These are phyloP conservation scores for Verticillium nonalfalfae DNA, from an alignment of 2,329 filamentous ascomycete genomes.

Conservation along the genomic window DNA sequence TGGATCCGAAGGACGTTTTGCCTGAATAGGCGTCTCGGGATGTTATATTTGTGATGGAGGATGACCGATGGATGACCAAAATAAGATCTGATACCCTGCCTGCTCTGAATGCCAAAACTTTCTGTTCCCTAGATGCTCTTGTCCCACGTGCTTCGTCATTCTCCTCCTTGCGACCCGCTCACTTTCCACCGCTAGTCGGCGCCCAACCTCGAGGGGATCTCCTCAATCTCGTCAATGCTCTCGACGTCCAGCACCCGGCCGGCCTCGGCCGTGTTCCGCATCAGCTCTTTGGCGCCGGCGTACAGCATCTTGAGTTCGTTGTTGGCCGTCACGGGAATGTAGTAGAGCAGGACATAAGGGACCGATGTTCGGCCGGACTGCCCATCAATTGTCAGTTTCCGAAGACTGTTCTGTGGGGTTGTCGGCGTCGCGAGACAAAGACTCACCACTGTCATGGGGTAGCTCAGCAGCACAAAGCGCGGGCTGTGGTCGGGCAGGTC, in stretches of 20 bases:
- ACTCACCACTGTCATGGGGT: constrained; percentile 77
- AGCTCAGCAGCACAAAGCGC: constrained; percentile 83
- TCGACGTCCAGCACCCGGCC: constrained; percentile 80
- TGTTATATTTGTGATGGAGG: background rate
- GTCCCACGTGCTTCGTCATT: no score
- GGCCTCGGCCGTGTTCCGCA: constrained; percentile 91
- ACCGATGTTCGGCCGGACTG: constrained; percentile 77
- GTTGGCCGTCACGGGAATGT: constrained; percentile 88
- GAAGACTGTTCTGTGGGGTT: background rate
- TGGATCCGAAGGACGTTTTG: constrained; percentile 49
- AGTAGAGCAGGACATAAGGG: constrained; percentile 92
- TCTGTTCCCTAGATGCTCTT: background rate
- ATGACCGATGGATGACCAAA: background rate
- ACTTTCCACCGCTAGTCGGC: background rate
- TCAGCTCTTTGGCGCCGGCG: constrained; percentile 90
- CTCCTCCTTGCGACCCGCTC: background rate
- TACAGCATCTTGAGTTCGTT: constrained; percentile 86
- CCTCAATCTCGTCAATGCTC: constrained; percentile 71
- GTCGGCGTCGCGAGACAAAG: background rate
- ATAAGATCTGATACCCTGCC: constrained; percentile 8
- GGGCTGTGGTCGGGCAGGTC: constrained; percentile 91
- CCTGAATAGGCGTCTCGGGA: constrained; percentile 24
- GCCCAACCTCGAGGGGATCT: constrained; percentile 63
- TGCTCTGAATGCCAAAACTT: background rate
- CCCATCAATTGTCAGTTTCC: constrained; percentile 33